These are phyloP conservation scores for Kazachstania kunashirensis DNA, from an alignment of 805 yeast species.

Conservation along the genomic window DNA sequence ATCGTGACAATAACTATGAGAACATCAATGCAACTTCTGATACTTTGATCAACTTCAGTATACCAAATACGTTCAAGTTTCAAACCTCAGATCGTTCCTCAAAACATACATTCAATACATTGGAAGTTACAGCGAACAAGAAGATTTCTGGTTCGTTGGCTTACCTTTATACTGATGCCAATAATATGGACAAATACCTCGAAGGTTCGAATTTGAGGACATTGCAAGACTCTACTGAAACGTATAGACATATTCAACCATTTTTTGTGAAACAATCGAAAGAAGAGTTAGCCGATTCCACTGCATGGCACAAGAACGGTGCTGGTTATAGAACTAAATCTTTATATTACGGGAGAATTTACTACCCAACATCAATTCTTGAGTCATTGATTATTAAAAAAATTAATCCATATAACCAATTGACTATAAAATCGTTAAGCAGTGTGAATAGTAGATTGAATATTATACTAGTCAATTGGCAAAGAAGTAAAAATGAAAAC, in stretches of 20 bases:
- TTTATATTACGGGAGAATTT: conserved; percentile 75
- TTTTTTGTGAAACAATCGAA: conserved; percentile 14
- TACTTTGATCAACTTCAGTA: conserved; percentile 56
- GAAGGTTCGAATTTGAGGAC: conserved; percentile 41
- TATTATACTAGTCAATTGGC: conserved; percentile 58
- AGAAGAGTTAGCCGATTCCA: neutral
- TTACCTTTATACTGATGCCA: conserved; percentile 59
- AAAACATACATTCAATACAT: conserved; percentile 58
- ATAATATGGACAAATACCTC: conserved; percentile 41
- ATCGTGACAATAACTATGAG: conserved; percentile 66
- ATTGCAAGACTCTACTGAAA: conserved; percentile 59
- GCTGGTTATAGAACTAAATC: conserved; percentile 16
- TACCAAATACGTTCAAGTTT: conserved; percentile 59
- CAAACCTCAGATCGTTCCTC: conserved; percentile 65
- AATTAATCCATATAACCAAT: conserved; percentile 48
- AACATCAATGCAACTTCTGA: conserved; percentile 63
- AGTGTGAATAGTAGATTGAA: conserved; percentile 46
- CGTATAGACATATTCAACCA: conserved; percentile 53
- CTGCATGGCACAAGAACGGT: neutral
- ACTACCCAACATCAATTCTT: conserved; percentile 73
- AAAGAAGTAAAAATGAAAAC: conserved; percentile 51
- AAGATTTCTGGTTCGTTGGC: conserved; percentile 73
- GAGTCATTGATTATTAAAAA: conserved; percentile 80
- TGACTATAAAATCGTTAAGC: conserved; percentile 67
- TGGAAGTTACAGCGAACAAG: conserved; percentile 53